phyloP scores from a whole-genome alignment of 257 asterid genomes.

The Scutellaria galericulata region DNA sequence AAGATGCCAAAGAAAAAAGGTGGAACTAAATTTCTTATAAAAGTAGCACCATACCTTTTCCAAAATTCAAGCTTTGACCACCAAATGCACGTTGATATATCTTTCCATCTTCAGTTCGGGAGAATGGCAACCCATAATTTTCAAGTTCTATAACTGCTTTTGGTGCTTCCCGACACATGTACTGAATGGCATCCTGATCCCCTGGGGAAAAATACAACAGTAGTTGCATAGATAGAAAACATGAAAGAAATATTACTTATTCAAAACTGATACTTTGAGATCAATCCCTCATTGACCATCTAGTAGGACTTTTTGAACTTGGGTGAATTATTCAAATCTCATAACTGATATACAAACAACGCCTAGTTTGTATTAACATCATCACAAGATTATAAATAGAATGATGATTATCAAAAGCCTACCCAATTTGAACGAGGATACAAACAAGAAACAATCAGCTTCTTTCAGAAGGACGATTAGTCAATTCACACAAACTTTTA shows the following conservation, averaged over 20 bases:
- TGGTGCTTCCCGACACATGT: slow-evolving; percentile 97
- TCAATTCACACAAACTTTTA: not conserved
- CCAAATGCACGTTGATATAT: slow-evolving; percentile 99
- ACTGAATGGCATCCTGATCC: slow-evolving; percentile 95
- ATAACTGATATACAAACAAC: not conserved
- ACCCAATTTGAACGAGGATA: slow-evolving; percentile 5
- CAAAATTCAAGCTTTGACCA: slow-evolving; percentile 93
- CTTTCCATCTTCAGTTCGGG: slow-evolving; percentile 95
- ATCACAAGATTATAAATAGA: slow-evolving; percentile 22
- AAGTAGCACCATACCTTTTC: slow-evolving; percentile 64
- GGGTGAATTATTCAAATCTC: not conserved
- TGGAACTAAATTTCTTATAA: slow-evolving; percentile 6
- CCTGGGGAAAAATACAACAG: slow-evolving; percentile 49
- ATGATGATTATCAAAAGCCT: slow-evolving; percentile 1
- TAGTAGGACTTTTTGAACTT: not conserved
- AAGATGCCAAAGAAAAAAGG: slow-evolving; percentile 20
- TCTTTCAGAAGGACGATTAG: not conserved
- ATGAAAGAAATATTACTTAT: not conserved
- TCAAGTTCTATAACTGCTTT: slow-evolving; percentile 93
- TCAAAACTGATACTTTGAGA: not conserved
- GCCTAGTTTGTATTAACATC: slow-evolving; percentile 16
- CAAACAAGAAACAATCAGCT: slow-evolving; percentile 6
- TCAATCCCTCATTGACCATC: not conserved
- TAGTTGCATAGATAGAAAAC: slow-evolving; percentile 26
- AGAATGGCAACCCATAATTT: slow-evolving; percentile 92